A percentile compares a stretch with the other conserved stretches of the same genome.
Evolutionary conservation across 2,329 filamentous ascomycete species (phyloP).

Genomic region (Endothia cerciana): DNA sequence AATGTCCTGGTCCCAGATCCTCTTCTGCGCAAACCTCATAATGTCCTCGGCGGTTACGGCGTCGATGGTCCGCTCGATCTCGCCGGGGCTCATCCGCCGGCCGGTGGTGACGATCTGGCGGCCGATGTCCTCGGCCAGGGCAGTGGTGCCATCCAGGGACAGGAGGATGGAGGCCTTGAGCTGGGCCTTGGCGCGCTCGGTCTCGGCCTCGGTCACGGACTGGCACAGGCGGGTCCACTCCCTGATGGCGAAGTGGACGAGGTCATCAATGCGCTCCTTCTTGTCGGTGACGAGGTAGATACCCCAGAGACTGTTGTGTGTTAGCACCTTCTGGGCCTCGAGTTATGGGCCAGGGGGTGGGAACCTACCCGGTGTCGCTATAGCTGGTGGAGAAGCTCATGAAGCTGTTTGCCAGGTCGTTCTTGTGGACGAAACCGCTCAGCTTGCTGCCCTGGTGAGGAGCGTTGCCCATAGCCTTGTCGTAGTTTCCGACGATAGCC

Average conservation of each 20-base stretch:
- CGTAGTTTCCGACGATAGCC: slow-evolving; percentile 99
- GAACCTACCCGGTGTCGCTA: slow-evolving; percentile 93
- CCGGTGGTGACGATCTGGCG: slow-evolving; percentile 98
- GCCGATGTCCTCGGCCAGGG: slow-evolving; percentile 96
- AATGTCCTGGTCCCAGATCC: slow-evolving; percentile 97
- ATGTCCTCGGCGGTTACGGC: slow-evolving; percentile 93
- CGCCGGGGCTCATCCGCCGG: slow-evolving; percentile 84
- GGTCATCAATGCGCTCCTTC: slow-evolving; percentile 84
- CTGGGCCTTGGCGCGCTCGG: slow-evolving; percentile 98
- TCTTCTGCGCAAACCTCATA: slow-evolving; percentile 93
- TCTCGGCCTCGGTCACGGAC: slow-evolving; percentile 86
- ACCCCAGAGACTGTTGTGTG: slow-evolving; percentile 83
- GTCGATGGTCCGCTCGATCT: slow-evolving; percentile 92
- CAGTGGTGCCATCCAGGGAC: slow-evolving; percentile 95
- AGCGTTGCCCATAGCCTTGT: slow-evolving; percentile 97
- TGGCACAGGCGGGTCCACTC: slow-evolving; percentile 96
- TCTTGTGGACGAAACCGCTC: slow-evolving; percentile 89
- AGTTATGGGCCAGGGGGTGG: background rate
- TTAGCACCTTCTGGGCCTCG: background rate
- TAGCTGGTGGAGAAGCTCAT: slow-evolving; percentile 99
- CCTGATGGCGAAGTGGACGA: slow-evolving; percentile 96
- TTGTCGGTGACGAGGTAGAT: slow-evolving; percentile 98
- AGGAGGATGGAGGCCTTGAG: slow-evolving; percentile 98
- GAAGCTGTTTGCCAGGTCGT: slow-evolving; percentile 98
- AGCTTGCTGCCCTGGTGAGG: slow-evolving; percentile 98